Evolutionary conservation across 2,329 filamentous ascomycete species (phyloP).

Genomic region (Aspergillus chevalieri): DNA sequence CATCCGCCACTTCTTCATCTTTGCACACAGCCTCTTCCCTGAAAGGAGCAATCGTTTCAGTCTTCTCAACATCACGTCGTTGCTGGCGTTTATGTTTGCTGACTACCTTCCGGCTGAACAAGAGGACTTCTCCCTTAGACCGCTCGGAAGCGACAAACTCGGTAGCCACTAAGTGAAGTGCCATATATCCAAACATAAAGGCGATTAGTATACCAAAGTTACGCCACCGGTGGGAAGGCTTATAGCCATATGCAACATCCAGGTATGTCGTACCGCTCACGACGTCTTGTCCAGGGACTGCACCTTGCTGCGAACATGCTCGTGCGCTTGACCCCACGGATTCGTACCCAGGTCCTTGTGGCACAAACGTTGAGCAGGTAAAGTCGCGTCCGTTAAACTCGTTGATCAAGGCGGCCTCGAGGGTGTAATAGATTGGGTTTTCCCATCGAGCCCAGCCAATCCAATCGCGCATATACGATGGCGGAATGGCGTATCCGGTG

Average conservation of each 20-base stretch:
- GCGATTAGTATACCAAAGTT: conserved; percentile 65
- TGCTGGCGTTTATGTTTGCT: conserved; percentile 44
- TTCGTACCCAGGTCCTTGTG: conserved; percentile 1
- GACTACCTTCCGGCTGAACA: conserved; percentile 60
- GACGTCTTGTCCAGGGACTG: conserved; percentile 32
- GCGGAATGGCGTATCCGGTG: conserved; percentile 43
- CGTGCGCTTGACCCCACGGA: conserved; percentile 25
- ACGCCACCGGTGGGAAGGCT: conserved; percentile 59
- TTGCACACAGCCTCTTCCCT: conserved; percentile 18
- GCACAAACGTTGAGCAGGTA: conserved; percentile 30
- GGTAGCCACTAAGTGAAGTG: conserved; percentile 57
- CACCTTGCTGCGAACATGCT: conserved; percentile 56
- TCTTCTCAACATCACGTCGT: conserved; percentile 24
- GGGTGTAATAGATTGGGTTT: conserved; percentile 72
- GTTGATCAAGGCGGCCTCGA: conserved; percentile 75
- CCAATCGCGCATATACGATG: conserved; percentile 66
- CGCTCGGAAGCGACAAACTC: conserved; percentile 60
- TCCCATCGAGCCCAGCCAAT: conserved; percentile 78
- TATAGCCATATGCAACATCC: conserved; percentile 50
- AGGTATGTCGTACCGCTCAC: conserved; percentile 56
- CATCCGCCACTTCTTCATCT: conserved; percentile 27
- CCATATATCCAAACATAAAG: conserved; percentile 56
- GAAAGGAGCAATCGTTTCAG: conserved; percentile 19
- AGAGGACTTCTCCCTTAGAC: conserved; percentile 69
- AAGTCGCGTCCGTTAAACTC: conserved; percentile 67